Base-by-base conservation (phyloP, 2,329 filamentous ascomycete species). In the Cercospora zeina region DNA sequence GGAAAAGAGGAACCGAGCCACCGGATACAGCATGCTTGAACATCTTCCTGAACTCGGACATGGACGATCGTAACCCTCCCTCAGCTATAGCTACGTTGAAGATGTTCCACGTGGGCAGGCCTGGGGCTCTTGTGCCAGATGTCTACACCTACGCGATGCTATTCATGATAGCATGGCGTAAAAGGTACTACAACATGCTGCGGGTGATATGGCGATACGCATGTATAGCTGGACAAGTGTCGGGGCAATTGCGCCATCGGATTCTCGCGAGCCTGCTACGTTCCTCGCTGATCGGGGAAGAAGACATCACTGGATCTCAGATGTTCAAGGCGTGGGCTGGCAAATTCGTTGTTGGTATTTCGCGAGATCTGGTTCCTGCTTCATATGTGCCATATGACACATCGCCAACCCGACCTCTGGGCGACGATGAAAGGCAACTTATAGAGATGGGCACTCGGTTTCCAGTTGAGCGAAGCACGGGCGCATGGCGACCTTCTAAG, bases 161-260 rank as follows among this genome's bases (percentile, higher is more conserved):
- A 2, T 72, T 70, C 39, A 34, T 34, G 7, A 50, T 74, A 13
- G 72, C 71, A 1, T 73, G 68, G 68, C 45, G 55, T 3, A 21
- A 53, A 5, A 59, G 62, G 8, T 67, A 64, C 54, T 70, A 65
- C 64, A 75, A 75, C 49, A 67, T 69, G 51, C 56, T 71, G n/a
- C 65, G 71, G 16, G 69, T 74, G 1, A 59, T 75, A 16, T 76
- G 73, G 73, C 68, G 70, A 7, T 73, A 75, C 61, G 72, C 72
- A 14, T 74, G 71, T 59, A 64, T 66, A 14, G 54, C 62, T 19
- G 72, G 71, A 3, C 57, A 70, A 14, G 64, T 70, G 5, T 50
- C 51, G 4, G 55, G 42, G n/a, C 6, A 24, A 4, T 62, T 70
- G 51, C 39, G 57, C 4, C 16, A 39, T 19, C 61, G 57, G 31